Evolutionary conservation across 164 flowering plant genomes (phyloP).

Genomic region (Liquidambar formosana): DNA sequence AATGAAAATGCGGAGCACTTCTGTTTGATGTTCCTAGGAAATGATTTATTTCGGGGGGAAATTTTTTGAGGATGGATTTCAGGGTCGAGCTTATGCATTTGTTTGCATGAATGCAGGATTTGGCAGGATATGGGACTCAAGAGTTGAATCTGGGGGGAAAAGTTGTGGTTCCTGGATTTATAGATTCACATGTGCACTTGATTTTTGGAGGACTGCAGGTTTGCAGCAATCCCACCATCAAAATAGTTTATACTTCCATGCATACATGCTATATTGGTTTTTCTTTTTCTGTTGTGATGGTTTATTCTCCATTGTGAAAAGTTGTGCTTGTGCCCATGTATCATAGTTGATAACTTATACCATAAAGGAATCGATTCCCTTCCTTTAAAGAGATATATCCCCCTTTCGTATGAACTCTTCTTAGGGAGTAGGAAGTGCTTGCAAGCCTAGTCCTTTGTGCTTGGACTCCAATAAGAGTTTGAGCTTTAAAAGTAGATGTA

Average conservation of each 20-base stretch:
- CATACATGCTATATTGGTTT: background rate
- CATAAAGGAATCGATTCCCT: too few relatives aligned
- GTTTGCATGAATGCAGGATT: constrained; percentile 49
- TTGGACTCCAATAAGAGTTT: too few relatives aligned
- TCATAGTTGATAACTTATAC: too few relatives aligned
- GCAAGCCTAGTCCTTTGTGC: too few relatives aligned
- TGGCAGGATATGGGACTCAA: constrained; percentile 46
- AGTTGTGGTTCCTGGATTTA: constrained; percentile 90
- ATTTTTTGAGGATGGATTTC: too few relatives aligned
- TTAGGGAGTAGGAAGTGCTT: too few relatives aligned
- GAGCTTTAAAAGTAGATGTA: too few relatives aligned
- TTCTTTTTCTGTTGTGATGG: background rate
- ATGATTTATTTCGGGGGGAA: background rate
- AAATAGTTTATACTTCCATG: background rate
- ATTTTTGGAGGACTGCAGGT: constrained; percentile 89
- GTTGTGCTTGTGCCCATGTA: too few relatives aligned
- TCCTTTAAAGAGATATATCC: too few relatives aligned
- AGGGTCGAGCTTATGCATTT: background rate
- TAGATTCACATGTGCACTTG: constrained; percentile 92
- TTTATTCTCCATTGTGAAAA: too few relatives aligned
- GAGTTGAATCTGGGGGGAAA: constrained; percentile 70
- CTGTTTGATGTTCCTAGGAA: background rate
- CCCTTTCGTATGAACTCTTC: too few relatives aligned
- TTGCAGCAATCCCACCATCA: background rate
- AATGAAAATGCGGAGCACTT: background rate